phyloP scores from a whole-genome alignment of 2,329 filamentous ascomycete species.

The Aureobasidium musti region DNA sequence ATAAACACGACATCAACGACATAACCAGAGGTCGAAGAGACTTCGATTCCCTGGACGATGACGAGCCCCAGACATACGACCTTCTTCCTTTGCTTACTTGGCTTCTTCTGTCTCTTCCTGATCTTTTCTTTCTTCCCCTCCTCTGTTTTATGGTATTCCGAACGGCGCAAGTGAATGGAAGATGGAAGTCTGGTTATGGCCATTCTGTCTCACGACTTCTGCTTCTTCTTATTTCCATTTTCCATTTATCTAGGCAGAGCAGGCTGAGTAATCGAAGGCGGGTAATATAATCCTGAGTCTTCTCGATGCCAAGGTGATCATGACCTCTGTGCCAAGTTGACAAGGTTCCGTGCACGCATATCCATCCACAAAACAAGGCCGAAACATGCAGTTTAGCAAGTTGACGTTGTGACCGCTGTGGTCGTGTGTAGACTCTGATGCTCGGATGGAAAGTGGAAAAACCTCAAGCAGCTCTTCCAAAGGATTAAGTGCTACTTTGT shows the following conservation, averaged over 20 bases:
- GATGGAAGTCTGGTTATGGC: not conserved
- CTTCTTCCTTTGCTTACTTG: not conserved
- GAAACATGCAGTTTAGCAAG: too few relatives aligned
- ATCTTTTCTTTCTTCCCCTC: not conserved
- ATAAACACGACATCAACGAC: not conserved
- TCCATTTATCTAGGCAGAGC: not conserved
- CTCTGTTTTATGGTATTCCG: not conserved
- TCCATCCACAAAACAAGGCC: too few relatives aligned
- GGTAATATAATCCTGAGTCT: not conserved
- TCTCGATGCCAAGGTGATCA: too few relatives aligned
- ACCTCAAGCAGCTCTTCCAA: too few relatives aligned
- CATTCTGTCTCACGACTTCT: not conserved
- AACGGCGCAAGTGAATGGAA: not conserved
- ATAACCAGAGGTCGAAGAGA: not conserved
- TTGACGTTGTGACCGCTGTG: too few relatives aligned
- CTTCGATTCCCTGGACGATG: not conserved
- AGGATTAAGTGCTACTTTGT: too few relatives aligned
- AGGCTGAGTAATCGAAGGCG: not conserved
- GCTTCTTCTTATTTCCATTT: not conserved
- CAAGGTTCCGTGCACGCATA: not conserved
- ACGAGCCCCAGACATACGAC: not conserved
- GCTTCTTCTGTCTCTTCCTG: not conserved
- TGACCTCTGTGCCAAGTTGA: too few relatives aligned
- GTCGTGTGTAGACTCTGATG: too few relatives aligned
- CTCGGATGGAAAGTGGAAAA: too few relatives aligned